These are phyloP conservation scores for Excoecaria cochinchinensis DNA, from an alignment of 345 rosid genomes.

Conservation along the genomic window DNA sequence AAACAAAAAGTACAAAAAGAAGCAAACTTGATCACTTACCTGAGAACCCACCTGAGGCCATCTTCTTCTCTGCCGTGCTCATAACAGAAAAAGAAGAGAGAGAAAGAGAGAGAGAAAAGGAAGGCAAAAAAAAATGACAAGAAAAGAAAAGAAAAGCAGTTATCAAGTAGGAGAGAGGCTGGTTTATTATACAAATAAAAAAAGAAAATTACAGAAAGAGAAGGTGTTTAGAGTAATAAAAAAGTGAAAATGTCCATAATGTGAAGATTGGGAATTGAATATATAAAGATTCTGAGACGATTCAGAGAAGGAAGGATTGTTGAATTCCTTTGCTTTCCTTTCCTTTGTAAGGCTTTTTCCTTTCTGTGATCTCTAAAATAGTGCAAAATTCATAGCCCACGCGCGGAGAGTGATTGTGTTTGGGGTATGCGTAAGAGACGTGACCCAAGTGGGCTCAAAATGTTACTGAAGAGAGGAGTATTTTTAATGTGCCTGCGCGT, in stretches of 20 bases:
- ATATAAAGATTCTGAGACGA: neutral
- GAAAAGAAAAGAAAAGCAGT: neutral
- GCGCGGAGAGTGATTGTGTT: no score
- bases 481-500: no score
- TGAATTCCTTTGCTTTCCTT: neutral
- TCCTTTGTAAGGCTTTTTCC: neutral
- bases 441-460: no score
- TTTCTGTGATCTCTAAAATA: neutral
- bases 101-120: neutral
- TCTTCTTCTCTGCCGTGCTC: conserved; percentile 7
- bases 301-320: neutral
- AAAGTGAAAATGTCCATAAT: neutral
- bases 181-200: no score
- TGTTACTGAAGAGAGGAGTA: no score
- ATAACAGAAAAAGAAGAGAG: neutral
- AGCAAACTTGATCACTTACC: conserved; percentile 2
- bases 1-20: neutral
- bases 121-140: neutral
- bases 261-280: neutral
- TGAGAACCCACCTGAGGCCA: conserved; percentile 10
- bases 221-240: neutral
- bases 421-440: no score
- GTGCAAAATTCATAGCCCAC: no score
- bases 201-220: neutral
- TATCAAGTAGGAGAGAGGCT: neutral